Evolutionary conservation across 1,139 yeast species (phyloP), one percentile per base, ranked within the genome.

Genomic region (Debaryomycetaceae sp.): DNA sequence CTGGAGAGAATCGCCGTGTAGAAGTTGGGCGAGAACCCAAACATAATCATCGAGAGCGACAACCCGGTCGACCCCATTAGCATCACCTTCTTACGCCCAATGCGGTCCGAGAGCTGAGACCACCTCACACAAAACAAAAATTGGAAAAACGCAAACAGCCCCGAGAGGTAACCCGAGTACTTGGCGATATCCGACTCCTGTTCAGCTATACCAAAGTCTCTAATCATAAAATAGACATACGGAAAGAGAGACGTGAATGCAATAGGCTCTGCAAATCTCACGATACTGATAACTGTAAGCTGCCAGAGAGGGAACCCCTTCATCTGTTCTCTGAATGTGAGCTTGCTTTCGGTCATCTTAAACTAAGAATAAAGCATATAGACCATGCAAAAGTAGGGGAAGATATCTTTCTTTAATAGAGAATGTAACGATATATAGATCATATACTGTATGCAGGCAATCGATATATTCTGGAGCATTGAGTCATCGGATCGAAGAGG

Each of bases 211-310:
- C 58, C 57, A 48, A 69, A 69, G 47, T 69, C 75, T 39, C 71
- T 49, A 38, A 69, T 65, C 75, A 69, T 68, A 52, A 67, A 69
- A 51, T 66, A 69, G 6, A 69, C 59, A 46, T 68, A 68, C 6
- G 75, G 73, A 44, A 69, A 68, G 17, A 69, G 52, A n/a, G 72
- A 68, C 11, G 73, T 64, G 54, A 68, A 68, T 22, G 70, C 66
- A 20, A 69, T 56, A 4, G 75, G 75, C 48, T 68, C 74, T 8
- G 70, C 55, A 44, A 69, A 64, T 37, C 75, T 58, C 39, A 68
- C 57, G 22, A 66, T 45, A 41, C 68, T 57, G 9, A 69, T 54
- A 36, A 68, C 63, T 5, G 55, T 40, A 62, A 68, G 64, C 48
- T 69, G 74, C 59, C 68, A 58, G 22, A 56, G 48, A 24, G 74